These are phyloP conservation scores for Antrodiella citrinella DNA, from an alignment of 768 basidiomycete genomes.

Conservation along the genomic window DNA sequence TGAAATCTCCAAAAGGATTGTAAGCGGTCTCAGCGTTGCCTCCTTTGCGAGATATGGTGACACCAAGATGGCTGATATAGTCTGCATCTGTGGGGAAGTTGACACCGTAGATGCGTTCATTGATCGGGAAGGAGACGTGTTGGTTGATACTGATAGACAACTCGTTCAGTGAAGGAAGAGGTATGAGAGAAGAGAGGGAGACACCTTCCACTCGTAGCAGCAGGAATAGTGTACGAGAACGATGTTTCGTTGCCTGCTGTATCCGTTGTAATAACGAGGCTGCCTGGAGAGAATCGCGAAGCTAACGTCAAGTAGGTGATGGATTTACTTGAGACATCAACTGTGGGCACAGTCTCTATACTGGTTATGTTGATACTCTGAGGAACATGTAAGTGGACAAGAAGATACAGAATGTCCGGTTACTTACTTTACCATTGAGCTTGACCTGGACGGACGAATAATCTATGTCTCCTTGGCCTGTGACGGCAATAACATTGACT, in stretches of 20 bases:
- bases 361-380: neutral
- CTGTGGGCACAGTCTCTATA: constrained; percentile 19
- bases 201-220: constrained; percentile 22
- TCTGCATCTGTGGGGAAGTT: constrained; percentile 42
- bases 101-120: constrained; percentile 42
- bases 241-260: constrained; percentile 18
- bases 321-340: constrained; percentile 38
- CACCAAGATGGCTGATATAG: constrained; percentile 41
- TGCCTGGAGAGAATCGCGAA: constrained; percentile 31
- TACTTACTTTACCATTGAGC: constrained; percentile 21
- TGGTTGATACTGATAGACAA: constrained; percentile 16
- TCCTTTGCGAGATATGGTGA: constrained; percentile 45
- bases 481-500: constrained; percentile 40
- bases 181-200: too few species aligned
- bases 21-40: constrained; percentile 50
- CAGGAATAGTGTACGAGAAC: constrained; percentile 36
- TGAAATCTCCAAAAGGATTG: constrained; percentile 42
- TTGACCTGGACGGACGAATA: constrained; percentile 27
- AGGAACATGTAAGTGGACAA: neutral
- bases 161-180: too few species aligned
- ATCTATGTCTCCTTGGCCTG: constrained; percentile 31
- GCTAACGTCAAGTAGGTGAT: constrained; percentile 42
- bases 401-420: constrained; percentile 19
- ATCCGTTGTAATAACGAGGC: constrained; percentile 27
- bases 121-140: constrained; percentile 30